Conservation (phyloP, 2,329 filamentous ascomycete genomes). For the Aspergillus novofumigatus region DNA sequence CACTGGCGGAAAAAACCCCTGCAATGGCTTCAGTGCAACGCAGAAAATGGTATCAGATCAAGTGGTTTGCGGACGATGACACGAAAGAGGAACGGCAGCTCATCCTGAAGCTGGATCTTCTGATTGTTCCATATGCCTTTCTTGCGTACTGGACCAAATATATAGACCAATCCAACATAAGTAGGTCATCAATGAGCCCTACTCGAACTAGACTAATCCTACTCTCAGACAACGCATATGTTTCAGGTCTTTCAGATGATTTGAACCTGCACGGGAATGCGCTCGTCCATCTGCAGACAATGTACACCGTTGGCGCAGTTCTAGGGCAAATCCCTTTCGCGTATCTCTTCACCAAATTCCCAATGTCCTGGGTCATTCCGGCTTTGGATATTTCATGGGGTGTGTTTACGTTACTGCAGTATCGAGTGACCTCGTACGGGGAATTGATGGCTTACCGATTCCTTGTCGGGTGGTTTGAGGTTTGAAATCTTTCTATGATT, state of each 20-base stretch:
- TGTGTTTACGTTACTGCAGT: conserved; percentile 55
- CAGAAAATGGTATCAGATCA: conserved; percentile 23
- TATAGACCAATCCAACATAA: conserved; percentile 53
- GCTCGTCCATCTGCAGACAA: conserved; percentile 53
- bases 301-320: conserved; percentile 51
- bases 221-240: conserved; percentile 51
- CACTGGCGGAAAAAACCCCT: neutral
- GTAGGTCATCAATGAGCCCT: conserved; percentile 26
- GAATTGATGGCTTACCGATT: conserved; percentile 54
- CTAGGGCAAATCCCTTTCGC: conserved; percentile 51
- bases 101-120: conserved; percentile 52
- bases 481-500: conserved; percentile 2
- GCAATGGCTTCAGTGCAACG: conserved; percentile 10
- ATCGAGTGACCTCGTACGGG: conserved; percentile 45
- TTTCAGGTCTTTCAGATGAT: conserved; percentile 52
- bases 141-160: conserved; percentile 56
- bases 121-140: conserved; percentile 55
- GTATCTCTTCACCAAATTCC: conserved; percentile 45
- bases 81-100: conserved; percentile 49
- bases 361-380: conserved; percentile 51
- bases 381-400: conserved; percentile 53
- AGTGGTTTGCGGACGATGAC: conserved; percentile 51
- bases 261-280: conserved; percentile 51
- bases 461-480: conserved; percentile 52
- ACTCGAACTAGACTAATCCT: neutral